Evolutionary conservation across 495 filamentous ascomycete species (phyloP).

Genomic region (Podospora sp.): DNA sequence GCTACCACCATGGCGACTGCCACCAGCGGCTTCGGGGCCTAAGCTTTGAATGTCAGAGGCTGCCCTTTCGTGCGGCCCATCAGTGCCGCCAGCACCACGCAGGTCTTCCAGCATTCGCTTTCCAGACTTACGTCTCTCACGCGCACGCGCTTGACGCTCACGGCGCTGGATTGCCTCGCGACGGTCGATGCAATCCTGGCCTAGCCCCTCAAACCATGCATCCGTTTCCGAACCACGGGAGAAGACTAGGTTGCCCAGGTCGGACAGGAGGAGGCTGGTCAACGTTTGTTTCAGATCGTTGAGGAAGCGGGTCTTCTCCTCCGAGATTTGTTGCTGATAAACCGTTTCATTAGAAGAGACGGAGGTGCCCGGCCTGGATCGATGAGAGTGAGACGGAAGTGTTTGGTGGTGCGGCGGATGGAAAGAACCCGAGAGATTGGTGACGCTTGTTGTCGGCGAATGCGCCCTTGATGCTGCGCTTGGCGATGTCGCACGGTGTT

Average conservation of each 20-base stretch:
- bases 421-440: constrained; percentile 52
- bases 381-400: constrained; percentile 45
- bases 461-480: constrained; percentile 60
- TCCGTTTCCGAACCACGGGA: constrained; percentile 90
- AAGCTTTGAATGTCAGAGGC: constrained; percentile 36
- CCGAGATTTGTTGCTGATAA: constrained; percentile 54
- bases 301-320: constrained; percentile 67
- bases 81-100: constrained; percentile 43
- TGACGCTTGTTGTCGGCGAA: constrained; percentile 58
- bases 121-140: constrained; percentile 50
- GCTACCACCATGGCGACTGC: constrained; percentile 28
- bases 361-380: constrained; percentile 53
- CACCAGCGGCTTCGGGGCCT: constrained; percentile 35
- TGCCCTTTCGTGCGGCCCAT: constrained; percentile 33
- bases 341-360: constrained; percentile 63
- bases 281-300: constrained; percentile 75
- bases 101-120: constrained; percentile 48
- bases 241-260: constrained; percentile 84
- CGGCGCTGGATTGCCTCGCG: constrained; percentile 65
- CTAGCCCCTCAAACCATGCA: constrained; percentile 78
- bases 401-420: constrained; percentile 42
- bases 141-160: constrained; percentile 40
- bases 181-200: constrained; percentile 75
- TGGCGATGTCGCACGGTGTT: constrained; percentile 62
- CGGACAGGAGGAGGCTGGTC: constrained; percentile 83